Base-by-base conservation (phyloP, 768 basidiomycete genomes). In the Mycena haematopus region DNA sequence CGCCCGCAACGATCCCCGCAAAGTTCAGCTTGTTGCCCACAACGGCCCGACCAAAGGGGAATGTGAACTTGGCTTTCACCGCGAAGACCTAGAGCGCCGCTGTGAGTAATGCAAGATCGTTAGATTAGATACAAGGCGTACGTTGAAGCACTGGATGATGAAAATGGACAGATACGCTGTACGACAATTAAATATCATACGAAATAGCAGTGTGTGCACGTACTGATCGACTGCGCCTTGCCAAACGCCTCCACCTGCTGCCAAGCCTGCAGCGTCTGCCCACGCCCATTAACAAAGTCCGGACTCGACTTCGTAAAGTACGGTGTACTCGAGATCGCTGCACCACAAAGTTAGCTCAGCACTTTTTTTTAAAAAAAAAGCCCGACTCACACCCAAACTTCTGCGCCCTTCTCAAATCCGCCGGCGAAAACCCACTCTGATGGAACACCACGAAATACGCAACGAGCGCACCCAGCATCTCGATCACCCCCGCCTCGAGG, bases 81-180 rank as follows among this genome's bases (percentile, higher is more conserved):
- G 86, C 86, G 65, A 87, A 88, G 31, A 88, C 82, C 85, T 86
- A 60, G 1, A n/a, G 42, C 4, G 44, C 17, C 25, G 42, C 45
- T 6, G 50, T 56, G 33, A 29, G 27, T 27, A 2, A 17, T 45
- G 52, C 11, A 7, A 42, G 45, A 42, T 44, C 22, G 35, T 0
- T 38, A 6, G 50, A 36, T 31, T 31, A 31, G 29, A 14, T 24
- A 21, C 11, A 24, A 40, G 27, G 50, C 78, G 24, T 66, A 86
- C 87, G 67, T 89, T 89, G 78, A 88, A 89, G 71, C 86, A 88
- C 70, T 88, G 88, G 17, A 78, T 81, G 65, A 89, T 86, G 77
- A 88, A 88, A 35, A 90, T 78, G 4, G 85, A 84, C n/a, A 88
- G 77, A 69, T 87, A 89, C 40, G 85, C 82, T 81, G 58, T 25